A percentile compares a stretch with the other conserved stretches of the same genome.
These are phyloP conservation scores for Pittosporum tobira DNA, from an alignment of 129 eudicot species.

Conservation along the genomic window DNA sequence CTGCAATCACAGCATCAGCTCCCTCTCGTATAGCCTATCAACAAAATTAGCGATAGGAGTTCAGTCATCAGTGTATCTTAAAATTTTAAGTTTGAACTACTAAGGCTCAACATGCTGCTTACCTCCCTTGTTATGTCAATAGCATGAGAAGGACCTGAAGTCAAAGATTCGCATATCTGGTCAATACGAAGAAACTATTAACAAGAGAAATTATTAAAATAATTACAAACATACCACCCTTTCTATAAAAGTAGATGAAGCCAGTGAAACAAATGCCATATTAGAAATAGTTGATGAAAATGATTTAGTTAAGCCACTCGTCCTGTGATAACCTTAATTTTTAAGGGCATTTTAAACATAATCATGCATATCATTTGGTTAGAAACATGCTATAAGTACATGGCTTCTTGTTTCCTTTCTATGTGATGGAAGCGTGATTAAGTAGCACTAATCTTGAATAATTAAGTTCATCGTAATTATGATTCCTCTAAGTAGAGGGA, in stretches of 20 bases:
- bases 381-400: too few species aligned
- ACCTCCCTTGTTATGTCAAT: slow-evolving; percentile 97
- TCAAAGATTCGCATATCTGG: slow-evolving; percentile 83
- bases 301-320: slow-evolving; percentile 5
- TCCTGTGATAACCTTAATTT: too few species aligned
- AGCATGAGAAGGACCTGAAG: slow-evolving; percentile 93
- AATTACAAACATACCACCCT: slow-evolving; percentile 2
- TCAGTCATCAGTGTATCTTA: slow-evolving; percentile 11
- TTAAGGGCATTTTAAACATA: too few species aligned
- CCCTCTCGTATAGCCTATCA: slow-evolving; percentile 91
- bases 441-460: too few species aligned
- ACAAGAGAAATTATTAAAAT: slow-evolving; percentile 1
- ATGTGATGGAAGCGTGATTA: too few species aligned
- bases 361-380: too few species aligned
- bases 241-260: neutral
- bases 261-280: neutral
- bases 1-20: slow-evolving; percentile 95
- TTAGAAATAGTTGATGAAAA: slow-evolving; percentile 7
- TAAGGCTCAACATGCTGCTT: slow-evolving; percentile 19
- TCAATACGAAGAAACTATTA: slow-evolving; percentile 13
- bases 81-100: slow-evolving; percentile 9
- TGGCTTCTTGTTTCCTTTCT: too few species aligned
- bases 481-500: too few species aligned
- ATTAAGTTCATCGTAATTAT: too few species aligned
- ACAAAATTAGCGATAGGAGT: slow-evolving; percentile 6